Evolutionary conservation across 140 eudicot genomes (phyloP), one percentile per base, ranked within the genome.

Genomic region (Erigeron philadelphicus): DNA sequence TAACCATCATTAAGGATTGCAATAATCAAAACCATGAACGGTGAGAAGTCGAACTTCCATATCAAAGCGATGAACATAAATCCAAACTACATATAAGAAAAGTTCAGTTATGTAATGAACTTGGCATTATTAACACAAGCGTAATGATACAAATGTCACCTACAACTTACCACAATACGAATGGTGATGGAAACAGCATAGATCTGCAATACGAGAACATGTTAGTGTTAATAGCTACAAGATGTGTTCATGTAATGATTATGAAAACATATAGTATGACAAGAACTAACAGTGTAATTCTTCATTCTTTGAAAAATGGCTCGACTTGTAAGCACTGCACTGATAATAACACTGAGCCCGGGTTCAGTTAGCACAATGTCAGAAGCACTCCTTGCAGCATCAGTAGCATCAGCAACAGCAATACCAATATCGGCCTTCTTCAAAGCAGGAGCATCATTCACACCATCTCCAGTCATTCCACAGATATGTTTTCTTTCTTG

Each of bases 391-490:
- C 95, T 77, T 15, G 95, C 95, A 53, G 95, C 95, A 84, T 87
- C 95, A 0, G 95, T 87, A 18, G 95, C 95, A 78, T 87, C 95
- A 48, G 95, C 90, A 54, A 87, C 95, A 0, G 90, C 95, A 42
- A 87, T 87, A 8, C 95, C 90, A 3, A 87, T 87, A 46, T 87
- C 95, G 0, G 95, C 95, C 77, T 81, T 87, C 68, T 87, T 87
- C 57, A 87, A 75, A 17, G 95, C 95, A 1, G 95, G 95, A 56
- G 95, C 95, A 84, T 87, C 95, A 42, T 87, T 87, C 41, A 87
- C 95, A 75, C 95, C 88, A 61, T 87, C 95, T n/a, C 95, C 90
- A 9, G 95, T 87, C 95, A 87, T 84, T 35, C 95, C 95, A 71
- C 88, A 87, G 0, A 87, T 84, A 50, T 87, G 95, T 78, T 84